Conservation (phyloP, 371 early-diverging fungal species). For the Coemansia sp. region DNA sequence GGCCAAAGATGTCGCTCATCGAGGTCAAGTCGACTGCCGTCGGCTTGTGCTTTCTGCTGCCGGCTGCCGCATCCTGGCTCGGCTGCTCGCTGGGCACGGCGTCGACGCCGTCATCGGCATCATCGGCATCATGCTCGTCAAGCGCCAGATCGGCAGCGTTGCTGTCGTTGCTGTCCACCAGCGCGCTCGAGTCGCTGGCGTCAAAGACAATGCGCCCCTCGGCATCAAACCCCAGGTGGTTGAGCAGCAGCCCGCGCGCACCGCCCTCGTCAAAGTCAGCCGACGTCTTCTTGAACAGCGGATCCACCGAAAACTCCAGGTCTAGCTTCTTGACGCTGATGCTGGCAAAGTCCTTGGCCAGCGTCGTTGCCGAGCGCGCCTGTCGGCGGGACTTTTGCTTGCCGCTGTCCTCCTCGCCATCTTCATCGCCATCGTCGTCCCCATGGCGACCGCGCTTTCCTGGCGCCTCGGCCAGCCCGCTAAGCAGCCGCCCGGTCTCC, state of each 20-base stretch:
- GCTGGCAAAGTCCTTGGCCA: conserved; percentile 75
- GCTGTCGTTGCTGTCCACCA: conserved; percentile 31
- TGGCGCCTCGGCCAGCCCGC: conserved; percentile 72
- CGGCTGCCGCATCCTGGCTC: background rate
- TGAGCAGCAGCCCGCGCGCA: conserved; percentile 87
- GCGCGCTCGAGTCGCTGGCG: conserved; percentile 71
- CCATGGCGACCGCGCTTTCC: conserved; percentile 33
- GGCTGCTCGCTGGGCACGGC: background rate
- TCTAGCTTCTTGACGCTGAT: conserved; percentile 88
- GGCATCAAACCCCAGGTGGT: conserved; percentile 75
- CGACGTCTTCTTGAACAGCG: conserved; percentile 96
- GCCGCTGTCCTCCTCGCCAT: conserved; percentile 51
- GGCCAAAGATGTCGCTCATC: conserved; percentile 29
- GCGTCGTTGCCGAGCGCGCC: conserved; percentile 60
- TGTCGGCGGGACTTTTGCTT: conserved; percentile 45
- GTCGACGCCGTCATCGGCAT: background rate
- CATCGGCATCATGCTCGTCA: conserved; percentile 20
- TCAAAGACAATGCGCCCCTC: conserved; percentile 93
- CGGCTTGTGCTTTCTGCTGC: conserved; percentile 18
- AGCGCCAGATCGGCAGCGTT: conserved; percentile 36
- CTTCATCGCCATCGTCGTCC: conserved; percentile 56
- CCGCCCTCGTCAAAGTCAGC: conserved; percentile 99
- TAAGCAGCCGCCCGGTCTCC: conserved; percentile 91
- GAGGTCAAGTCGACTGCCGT: conserved; percentile 36
- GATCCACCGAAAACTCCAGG: conserved; percentile 90